Base-by-base conservation (phyloP, 805 yeast species). In the Yarrowia yakushimensis region DNA sequence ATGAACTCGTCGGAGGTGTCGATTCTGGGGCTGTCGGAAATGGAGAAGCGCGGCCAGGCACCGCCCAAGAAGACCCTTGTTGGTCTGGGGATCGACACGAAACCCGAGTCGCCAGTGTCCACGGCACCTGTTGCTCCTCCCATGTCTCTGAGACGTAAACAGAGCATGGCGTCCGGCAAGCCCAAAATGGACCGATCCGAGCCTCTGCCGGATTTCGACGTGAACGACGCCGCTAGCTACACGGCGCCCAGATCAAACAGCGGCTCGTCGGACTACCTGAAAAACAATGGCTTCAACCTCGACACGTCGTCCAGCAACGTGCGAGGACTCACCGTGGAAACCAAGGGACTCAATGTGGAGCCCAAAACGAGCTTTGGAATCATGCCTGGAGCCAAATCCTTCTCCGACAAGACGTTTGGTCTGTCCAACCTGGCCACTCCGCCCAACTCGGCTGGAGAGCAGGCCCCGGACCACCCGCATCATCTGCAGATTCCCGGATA, bases 1-100 rank as follows among this genome's bases (percentile, higher is more conserved):
- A 33, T 48, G 39, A 48, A 48, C 39, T 48, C 55, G 25, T 52
- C 59, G 7, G 59, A 52, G 43, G 33, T 34, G 28, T 52, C 59
- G 13, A 52, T 52, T 36, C 27, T 52, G 43, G 43, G 43, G 1
- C 43, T 52, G 8, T 30, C 39, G 2, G 59, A 52, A 25, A 25
- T 36, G 33, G 43, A 34, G 25, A 52, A 52, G 18, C 30, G 33
- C 10, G 10, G 9, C 18, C 45, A 17, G 27, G 22, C 9, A 28
- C 39, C 13, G 17, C 22, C 18, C 20, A 15, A 11, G 27, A 33
- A 11, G 17, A 31, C 17, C 17, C 18, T 45, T 9, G 52, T 48
- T 9, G 55, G 55, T 0, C 30, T 48, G 30, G 55, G 55, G 2
- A 48, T 48, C 55, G 55, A 48, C 39, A 48, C 55, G 3, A 45